Evolutionary conservation across 2,329 filamentous ascomycete genomes (phyloP).

Genomic region (Pseudopyrenochaeta lycopersici): DNA sequence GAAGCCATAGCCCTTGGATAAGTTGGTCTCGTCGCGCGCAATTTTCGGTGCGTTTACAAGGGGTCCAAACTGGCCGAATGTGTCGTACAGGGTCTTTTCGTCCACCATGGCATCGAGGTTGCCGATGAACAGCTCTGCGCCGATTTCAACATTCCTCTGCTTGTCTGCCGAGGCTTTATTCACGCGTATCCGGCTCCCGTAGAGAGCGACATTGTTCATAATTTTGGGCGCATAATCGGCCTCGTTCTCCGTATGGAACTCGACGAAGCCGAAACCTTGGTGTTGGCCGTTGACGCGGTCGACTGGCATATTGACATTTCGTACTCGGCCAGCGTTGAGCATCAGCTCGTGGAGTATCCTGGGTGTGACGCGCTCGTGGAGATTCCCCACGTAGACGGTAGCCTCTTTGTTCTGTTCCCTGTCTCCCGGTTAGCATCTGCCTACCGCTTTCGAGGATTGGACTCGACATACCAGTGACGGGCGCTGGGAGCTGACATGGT

Average conservation of each 20-base stretch:
- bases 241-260: conserved; percentile 94
- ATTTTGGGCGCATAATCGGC: conserved; percentile 96
- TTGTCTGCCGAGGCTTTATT: conserved; percentile 96
- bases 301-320: conserved; percentile 97
- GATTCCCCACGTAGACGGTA: conserved; percentile 97
- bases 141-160: conserved; percentile 90
- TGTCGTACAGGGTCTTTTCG: conserved; percentile 95
- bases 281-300: conserved; percentile 96
- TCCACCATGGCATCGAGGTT: conserved; percentile 95
- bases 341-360: conserved; percentile 96
- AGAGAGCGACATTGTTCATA: conserved; percentile 94
- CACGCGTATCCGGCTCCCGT: conserved; percentile 92
- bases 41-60: conserved; percentile 85
- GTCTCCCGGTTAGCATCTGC: conserved; percentile 22
- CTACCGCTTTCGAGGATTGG: not conserved
- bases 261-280: conserved; percentile 98
- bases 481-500: conserved; percentile 68
- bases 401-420: conserved; percentile 93
- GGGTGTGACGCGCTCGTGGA: conserved; percentile 94
- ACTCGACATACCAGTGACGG: conserved; percentile 74
- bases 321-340: conserved; percentile 95
- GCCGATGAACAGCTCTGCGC: conserved; percentile 95
- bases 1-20: conserved; percentile 96
- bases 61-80: conserved; percentile 89
- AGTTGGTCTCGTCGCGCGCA: conserved; percentile 85